A percentile compares a stretch with the other conserved stretches of the same genome.
phyloP scores from a whole-genome alignment of 129 eudicot species.

The Mikania micrantha region DNA sequence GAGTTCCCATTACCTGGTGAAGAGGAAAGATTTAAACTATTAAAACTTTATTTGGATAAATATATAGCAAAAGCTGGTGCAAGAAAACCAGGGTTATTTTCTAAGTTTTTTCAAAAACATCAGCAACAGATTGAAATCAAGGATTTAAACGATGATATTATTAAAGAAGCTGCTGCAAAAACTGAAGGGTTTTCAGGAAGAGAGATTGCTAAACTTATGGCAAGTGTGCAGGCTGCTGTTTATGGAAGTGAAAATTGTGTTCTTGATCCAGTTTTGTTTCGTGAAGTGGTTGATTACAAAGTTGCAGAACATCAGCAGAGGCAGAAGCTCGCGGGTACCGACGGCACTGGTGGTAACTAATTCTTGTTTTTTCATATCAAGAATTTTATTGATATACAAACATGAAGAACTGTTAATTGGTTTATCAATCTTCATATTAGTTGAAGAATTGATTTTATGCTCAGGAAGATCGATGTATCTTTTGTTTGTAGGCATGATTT shows the following conservation, averaged over 20 bases:
- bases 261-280: constrained; percentile 61
- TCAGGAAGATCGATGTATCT: neutral
- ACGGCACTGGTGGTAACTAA: constrained; percentile 13
- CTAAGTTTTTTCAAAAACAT: constrained; percentile 49
- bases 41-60: constrained; percentile 77
- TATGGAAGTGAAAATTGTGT: constrained; percentile 90
- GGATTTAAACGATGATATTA: constrained; percentile 60
- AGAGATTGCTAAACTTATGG: constrained; percentile 95
- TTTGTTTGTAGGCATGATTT: constrained; percentile 9
- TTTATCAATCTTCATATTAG: constrained; percentile 2
- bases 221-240: constrained; percentile 96
- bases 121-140: constrained; percentile 82
- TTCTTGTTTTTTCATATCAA: constrained; percentile 7
- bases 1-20: constrained; percentile 98
- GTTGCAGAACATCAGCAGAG: constrained; percentile 98
- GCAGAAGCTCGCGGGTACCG: constrained; percentile 52
- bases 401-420: constrained; percentile 12
- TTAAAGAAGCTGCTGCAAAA: constrained; percentile 84
- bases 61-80: constrained; percentile 89
- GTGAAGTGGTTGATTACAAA: constrained; percentile 89
- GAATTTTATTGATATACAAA: constrained; percentile 20
- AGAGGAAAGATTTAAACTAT: constrained; percentile 77
- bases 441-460: constrained; percentile 1
- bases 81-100: constrained; percentile 60
- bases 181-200: constrained; percentile 91